phyloP scores from a whole-genome alignment of 2,329 filamentous ascomycete genomes.

The Pyricularia sp. region DNA sequence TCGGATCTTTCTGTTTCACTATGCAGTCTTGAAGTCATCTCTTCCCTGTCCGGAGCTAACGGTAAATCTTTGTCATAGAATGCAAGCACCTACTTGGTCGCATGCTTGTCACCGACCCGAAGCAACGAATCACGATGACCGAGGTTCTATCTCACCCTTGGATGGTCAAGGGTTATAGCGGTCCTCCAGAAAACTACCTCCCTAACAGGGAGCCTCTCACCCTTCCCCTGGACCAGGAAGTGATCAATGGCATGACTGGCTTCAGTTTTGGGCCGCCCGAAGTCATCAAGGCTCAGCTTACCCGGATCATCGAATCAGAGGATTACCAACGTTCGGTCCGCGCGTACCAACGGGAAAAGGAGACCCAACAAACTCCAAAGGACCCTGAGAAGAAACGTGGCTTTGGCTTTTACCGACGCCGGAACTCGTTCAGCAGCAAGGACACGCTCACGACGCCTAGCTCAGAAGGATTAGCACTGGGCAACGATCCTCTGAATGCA shows the following conservation, averaged over 20 bases:
- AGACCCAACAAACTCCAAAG: constrained; percentile 43
- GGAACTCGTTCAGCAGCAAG: constrained; percentile 80
- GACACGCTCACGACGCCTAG: constrained; percentile 83
- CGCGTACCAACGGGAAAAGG: constrained; percentile 58
- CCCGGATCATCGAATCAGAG: constrained; percentile 80
- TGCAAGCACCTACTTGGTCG: constrained; percentile 86
- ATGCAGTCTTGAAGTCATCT: not conserved
- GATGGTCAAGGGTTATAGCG: constrained; percentile 87
- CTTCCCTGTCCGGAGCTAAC: not conserved
- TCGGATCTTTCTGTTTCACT: not conserved
- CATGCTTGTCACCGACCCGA: constrained; percentile 93
- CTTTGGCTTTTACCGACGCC: constrained; percentile 87
- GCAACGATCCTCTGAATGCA: constrained; percentile 82
- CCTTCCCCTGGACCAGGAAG: constrained; percentile 70
- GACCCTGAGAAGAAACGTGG: constrained; percentile 77
- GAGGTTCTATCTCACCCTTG: constrained; percentile 95
- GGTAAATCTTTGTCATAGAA: constrained; percentile 44
- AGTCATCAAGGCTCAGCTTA: constrained; percentile 71
- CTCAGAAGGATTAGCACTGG: constrained; percentile 71
- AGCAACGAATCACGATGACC: constrained; percentile 71
- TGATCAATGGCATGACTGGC: constrained; percentile 90
- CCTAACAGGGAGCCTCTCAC: constrained; percentile 77
- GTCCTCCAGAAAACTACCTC: constrained; percentile 81
- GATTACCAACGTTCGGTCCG: constrained; percentile 86
- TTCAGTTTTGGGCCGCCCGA: constrained; percentile 94